A percentile compares a stretch with the other conserved stretches of the same genome.
Evolutionary conservation across 805 yeast species (phyloP).

Genomic region (Cyberlindnera americana): DNA sequence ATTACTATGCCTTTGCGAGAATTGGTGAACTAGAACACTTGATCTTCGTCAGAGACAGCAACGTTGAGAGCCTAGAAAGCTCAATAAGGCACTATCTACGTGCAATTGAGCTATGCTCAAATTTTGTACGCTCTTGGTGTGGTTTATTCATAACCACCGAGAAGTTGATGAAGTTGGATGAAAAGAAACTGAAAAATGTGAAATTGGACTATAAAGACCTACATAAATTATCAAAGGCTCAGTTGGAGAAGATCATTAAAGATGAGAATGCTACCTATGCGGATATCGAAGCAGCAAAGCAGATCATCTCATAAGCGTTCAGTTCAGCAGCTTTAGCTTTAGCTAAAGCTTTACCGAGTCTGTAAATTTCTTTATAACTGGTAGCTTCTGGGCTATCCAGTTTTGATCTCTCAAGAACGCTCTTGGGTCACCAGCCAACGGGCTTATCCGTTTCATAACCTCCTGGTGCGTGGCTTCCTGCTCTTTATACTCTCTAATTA

Average conservation of each 20-base stretch:
- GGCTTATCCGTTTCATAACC: constrained; percentile 39
- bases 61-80: constrained; percentile 10
- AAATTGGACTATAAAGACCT: constrained; percentile 8
- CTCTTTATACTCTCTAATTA: constrained; percentile 75
- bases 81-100: constrained; percentile 53
- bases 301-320: constrained; percentile 9
- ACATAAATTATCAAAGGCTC: constrained; percentile 11
- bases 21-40: constrained; percentile 51
- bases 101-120: constrained; percentile 72
- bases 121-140: constrained; percentile 69
- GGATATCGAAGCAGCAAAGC: constrained; percentile 19
- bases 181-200: constrained; percentile 6
- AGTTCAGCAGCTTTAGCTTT: neutral
- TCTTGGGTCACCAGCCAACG: constrained; percentile 62
- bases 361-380: constrained; percentile 33
- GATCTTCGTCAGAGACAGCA: constrained; percentile 9
- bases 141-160: constrained; percentile 47
- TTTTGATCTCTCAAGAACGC: constrained; percentile 72
- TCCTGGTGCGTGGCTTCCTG: constrained; percentile 55
- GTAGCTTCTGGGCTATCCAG: constrained; percentile 73
- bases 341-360: constrained; percentile 3
- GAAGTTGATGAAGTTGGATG: constrained; percentile 22
- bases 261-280: constrained; percentile 14
- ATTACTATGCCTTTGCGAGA: constrained; percentile 61
- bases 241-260: constrained; percentile 18